phyloP scores from a whole-genome alignment of 2,329 filamentous ascomycete genomes.

The Gaeumannomyces sp. region DNA sequence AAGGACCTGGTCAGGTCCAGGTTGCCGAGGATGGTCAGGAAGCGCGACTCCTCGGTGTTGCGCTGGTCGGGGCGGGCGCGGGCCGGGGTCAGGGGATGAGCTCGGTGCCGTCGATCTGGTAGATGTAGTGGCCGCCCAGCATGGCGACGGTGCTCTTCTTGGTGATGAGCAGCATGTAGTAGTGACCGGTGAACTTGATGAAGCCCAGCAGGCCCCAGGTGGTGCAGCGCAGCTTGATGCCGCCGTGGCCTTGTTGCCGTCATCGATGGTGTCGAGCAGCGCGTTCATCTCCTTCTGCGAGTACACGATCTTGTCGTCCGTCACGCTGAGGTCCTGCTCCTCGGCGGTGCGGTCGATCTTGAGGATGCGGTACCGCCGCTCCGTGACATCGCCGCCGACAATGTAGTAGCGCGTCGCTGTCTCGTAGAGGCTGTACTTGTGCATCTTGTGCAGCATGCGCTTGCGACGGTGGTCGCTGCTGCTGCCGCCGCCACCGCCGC shows the following conservation, averaged over 20 bases:
- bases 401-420: constrained; percentile 91
- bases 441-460: constrained; percentile 61
- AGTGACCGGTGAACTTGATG: constrained; percentile 89
- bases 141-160: constrained; percentile 95
- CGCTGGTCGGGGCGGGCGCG: constrained; percentile 69
- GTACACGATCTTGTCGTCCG: constrained; percentile 93
- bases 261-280: constrained; percentile 87
- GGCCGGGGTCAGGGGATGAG: constrained; percentile 74
- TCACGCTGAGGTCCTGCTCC: constrained; percentile 70
- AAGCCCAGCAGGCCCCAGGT: constrained; percentile 94
- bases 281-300: constrained; percentile 87
- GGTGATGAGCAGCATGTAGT: constrained; percentile 95
- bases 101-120: constrained; percentile 91
- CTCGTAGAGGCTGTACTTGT: constrained; percentile 97
- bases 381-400: constrained; percentile 84
- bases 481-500: constrained; percentile 6
- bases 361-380: constrained; percentile 81
- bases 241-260: constrained; percentile 86
- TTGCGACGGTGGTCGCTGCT: constrained; percentile 25
- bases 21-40: constrained; percentile 82
- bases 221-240: constrained; percentile 80
- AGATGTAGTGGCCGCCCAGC: constrained; percentile 92
- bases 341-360: constrained; percentile 91
- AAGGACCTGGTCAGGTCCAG: constrained; percentile 87
- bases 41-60: constrained; percentile 84